Percentiles rank a stretch among this genome's conserved stretches.
Evolutionary conservation across 805 yeast species (phyloP).

Genomic region (Saccharomyces mikatae): DNA sequence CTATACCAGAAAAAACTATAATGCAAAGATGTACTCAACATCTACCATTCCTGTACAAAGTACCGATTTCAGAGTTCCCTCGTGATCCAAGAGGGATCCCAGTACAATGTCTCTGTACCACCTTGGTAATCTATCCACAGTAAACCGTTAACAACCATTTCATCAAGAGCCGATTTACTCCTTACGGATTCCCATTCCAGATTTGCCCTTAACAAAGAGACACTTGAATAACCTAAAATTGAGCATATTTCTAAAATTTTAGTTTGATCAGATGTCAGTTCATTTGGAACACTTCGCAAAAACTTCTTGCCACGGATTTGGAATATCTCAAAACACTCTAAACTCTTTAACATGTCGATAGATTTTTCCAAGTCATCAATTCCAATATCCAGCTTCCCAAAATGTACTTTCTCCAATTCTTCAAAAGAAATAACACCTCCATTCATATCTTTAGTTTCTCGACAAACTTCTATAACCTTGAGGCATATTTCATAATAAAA

Average conservation of each 20-base stretch:
- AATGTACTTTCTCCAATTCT: slow-evolving; percentile 35
- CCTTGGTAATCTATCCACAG: slow-evolving; percentile 72
- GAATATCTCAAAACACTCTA: slow-evolving; percentile 62
- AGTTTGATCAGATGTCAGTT: slow-evolving; percentile 60
- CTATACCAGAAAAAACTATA: too few species aligned
- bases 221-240: slow-evolving; percentile 66
- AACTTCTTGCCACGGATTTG: slow-evolving; percentile 46
- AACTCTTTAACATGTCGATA: slow-evolving; percentile 40
- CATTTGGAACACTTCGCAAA: slow-evolving; percentile 55
- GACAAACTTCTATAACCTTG: slow-evolving; percentile 67
- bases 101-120: slow-evolving; percentile 40
- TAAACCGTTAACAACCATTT: slow-evolving; percentile 73
- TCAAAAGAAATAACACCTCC: slow-evolving; percentile 73
- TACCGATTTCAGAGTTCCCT: not conserved
- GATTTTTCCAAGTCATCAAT: slow-evolving; percentile 51
- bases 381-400: slow-evolving; percentile 28
- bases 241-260: slow-evolving; percentile 68
- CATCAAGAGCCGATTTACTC: slow-evolving; percentile 56
- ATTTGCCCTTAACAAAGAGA: slow-evolving; percentile 59
- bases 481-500: slow-evolving; percentile 63
- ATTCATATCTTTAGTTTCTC: slow-evolving; percentile 57
- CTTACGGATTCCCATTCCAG: slow-evolving; percentile 64
- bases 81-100: slow-evolving; percentile 70
- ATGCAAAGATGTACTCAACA: not conserved
- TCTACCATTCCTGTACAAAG: not conserved